Evolutionary conservation across 257 asterid genomes (phyloP).

Genomic region (Rhazya stricta): DNA sequence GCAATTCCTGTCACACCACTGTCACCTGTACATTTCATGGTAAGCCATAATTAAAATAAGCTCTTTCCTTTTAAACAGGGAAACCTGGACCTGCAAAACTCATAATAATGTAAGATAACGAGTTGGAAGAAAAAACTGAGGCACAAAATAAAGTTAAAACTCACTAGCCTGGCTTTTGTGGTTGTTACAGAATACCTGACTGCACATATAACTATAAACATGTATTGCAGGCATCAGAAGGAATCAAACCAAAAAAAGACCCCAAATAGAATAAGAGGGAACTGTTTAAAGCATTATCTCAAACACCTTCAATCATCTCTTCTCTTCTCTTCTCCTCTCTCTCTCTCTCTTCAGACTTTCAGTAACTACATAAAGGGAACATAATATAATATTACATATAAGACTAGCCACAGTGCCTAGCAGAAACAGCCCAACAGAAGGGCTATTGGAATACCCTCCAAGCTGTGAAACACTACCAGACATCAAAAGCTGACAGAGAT

Average conservation of each 20-base stretch:
- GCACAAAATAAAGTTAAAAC: slow-evolving; percentile 22
- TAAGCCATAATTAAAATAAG: slow-evolving; percentile 40
- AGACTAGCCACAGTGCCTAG: no score
- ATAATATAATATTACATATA: no score
- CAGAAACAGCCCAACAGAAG: no score
- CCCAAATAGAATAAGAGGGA: no score
- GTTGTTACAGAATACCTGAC: slow-evolving; percentile 61
- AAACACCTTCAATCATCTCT: no score
- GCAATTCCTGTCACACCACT: slow-evolving; percentile 37
- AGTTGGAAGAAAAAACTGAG: not conserved
- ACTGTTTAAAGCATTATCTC: not conserved
- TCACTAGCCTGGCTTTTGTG: slow-evolving; percentile 53
- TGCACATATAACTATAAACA: slow-evolving; percentile 44
- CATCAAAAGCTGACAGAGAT: no score
- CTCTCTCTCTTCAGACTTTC: not conserved
- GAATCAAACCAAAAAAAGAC: not conserved
- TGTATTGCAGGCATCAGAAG: slow-evolving; percentile 14
- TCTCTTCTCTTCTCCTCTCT: no score
- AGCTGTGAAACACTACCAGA: no score
- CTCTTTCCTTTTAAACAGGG: slow-evolving; percentile 50
- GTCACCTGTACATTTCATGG: slow-evolving; percentile 74
- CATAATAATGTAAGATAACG: slow-evolving; percentile 36
- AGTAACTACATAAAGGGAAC: not conserved
- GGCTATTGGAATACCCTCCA: no score
- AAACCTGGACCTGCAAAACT: slow-evolving; percentile 98